These are phyloP conservation scores for Simmondsia chinensis DNA, from an alignment of 148 eudicot genomes.

Conservation along the genomic window DNA sequence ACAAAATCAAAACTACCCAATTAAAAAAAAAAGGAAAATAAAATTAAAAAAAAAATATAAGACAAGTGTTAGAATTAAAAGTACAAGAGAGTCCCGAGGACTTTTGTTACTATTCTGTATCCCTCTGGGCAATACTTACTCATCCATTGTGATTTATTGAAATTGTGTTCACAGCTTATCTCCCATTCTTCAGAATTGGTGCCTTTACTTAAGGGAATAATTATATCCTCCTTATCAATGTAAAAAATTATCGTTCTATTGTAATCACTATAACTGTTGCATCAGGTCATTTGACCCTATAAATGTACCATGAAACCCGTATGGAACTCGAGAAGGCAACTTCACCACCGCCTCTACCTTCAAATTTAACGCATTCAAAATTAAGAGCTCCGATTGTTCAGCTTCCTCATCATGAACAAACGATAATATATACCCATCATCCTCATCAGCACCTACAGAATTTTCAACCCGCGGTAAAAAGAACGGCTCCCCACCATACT, in stretches of 20 bases:
- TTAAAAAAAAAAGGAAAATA: neutral
- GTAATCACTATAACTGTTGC: slow-evolving; percentile 46
- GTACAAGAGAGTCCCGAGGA: too few relatives aligned
- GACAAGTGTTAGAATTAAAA: too few relatives aligned
- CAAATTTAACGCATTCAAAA: slow-evolving; percentile 48
- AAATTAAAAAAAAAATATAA: too few relatives aligned
- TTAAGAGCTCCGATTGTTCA: slow-evolving; percentile 58
- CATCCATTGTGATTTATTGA: too few relatives aligned
- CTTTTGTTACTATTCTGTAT: too few relatives aligned
- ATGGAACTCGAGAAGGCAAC: slow-evolving; percentile 73
- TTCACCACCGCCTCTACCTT: slow-evolving; percentile 46
- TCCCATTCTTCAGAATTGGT: too few relatives aligned
- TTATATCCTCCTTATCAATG: neutral
- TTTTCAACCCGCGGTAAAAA: slow-evolving; percentile 36
- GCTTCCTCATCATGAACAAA: slow-evolving; percentile 63
- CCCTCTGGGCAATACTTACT: too few relatives aligned
- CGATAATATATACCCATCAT: slow-evolving; percentile 61
- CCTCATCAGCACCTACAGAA: slow-evolving; percentile 19
- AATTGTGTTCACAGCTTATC: too few relatives aligned
- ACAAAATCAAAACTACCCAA: neutral
- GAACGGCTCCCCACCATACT: slow-evolving; percentile 72
- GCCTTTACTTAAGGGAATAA: too few relatives aligned
- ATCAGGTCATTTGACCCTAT: slow-evolving; percentile 38
- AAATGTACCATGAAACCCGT: slow-evolving; percentile 87
- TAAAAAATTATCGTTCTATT: too few relatives aligned